These are phyloP conservation scores for Aspergillus puulaauensis DNA, from an alignment of 2,329 filamentous ascomycete genomes.

Conservation along the genomic window DNA sequence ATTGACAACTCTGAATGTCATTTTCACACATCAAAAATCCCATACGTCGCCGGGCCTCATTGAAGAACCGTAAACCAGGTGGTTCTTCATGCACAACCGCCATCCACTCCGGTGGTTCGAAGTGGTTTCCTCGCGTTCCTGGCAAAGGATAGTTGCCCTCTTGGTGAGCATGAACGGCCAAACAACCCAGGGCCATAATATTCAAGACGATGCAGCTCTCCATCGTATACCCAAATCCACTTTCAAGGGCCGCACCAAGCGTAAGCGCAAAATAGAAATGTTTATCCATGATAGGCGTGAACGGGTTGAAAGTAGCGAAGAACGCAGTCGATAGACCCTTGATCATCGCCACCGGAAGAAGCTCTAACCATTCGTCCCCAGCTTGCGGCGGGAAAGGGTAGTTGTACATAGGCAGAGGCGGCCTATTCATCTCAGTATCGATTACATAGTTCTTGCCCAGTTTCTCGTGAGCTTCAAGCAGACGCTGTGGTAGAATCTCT, in stretches of 20 bases:
- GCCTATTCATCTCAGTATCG: slow-evolving; percentile 49
- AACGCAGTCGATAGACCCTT: slow-evolving; percentile 55
- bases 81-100: slow-evolving; percentile 40
- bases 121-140: slow-evolving; percentile 33
- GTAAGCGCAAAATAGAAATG: slow-evolving; percentile 53
- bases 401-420: slow-evolving; percentile 43
- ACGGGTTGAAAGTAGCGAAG: slow-evolving; percentile 56
- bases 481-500: slow-evolving; percentile 42
- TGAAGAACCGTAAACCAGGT: slow-evolving; percentile 53
- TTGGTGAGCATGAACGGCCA: slow-evolving; percentile 50
- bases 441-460: slow-evolving; percentile 52
- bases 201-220: slow-evolving; percentile 54
- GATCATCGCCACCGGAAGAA: slow-evolving; percentile 49
- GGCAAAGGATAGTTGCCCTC: slow-evolving; percentile 50
- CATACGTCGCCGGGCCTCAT: slow-evolving; percentile 53
- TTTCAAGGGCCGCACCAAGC: slow-evolving; percentile 49
- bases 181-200: slow-evolving; percentile 53
- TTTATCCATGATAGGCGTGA: slow-evolving; percentile 54
- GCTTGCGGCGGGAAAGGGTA: slow-evolving; percentile 36
- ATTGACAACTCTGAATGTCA: slow-evolving; percentile 53
- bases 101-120: slow-evolving; percentile 41
- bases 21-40: slow-evolving; percentile 54
- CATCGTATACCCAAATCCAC: slow-evolving; percentile 52
- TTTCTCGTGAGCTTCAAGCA: slow-evolving; percentile 37
- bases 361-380: slow-evolving; percentile 46